Percentiles rank a stretch among this genome's conserved stretches.
phyloP scores from a whole-genome alignment of 768 basidiomycete species.

The Podaxis carcinomalis region DNA sequence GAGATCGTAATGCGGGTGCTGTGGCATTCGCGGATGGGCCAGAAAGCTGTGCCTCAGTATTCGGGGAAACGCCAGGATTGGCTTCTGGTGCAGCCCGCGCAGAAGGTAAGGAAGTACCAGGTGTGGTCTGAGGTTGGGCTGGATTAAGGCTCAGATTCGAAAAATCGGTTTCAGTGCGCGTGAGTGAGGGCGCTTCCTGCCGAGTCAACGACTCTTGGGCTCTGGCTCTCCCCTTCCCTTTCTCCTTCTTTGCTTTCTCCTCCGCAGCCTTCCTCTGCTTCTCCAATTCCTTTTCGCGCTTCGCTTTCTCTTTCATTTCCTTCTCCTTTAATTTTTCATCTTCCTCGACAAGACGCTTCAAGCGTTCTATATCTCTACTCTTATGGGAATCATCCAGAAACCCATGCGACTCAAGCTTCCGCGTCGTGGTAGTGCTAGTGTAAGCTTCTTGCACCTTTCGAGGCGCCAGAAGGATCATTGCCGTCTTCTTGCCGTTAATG shows the following conservation, averaged over 20 bases:
- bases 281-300: constrained; percentile 24
- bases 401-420: constrained; percentile 64
- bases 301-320: constrained; percentile 17
- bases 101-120: not conserved
- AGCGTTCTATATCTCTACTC: constrained; percentile 27
- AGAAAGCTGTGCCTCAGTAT: not conserved
- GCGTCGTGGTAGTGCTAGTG: constrained; percentile 71
- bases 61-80: not conserved
- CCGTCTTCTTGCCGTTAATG: constrained; percentile 27
- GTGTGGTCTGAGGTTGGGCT: not conserved
- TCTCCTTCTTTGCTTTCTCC: constrained; percentile 19
- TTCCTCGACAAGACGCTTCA: constrained; percentile 15
- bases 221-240: constrained; percentile 17
- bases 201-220: constrained; percentile 4
- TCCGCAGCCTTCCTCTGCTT: constrained; percentile 25
- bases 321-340: constrained; percentile 19
- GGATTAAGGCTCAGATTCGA: not conserved
- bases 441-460: constrained; percentile 75
- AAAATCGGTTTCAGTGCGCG: not conserved
- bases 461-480: constrained; percentile 66
- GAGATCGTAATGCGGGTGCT: not conserved
- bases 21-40: not conserved
- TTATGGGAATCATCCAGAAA: constrained; percentile 48
- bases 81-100: not conserved
- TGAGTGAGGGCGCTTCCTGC: not conserved